Evolutionary conservation across 108 stramenopile species (phyloP).

Genomic region (Cyclostephanos tholiformis): DNA sequence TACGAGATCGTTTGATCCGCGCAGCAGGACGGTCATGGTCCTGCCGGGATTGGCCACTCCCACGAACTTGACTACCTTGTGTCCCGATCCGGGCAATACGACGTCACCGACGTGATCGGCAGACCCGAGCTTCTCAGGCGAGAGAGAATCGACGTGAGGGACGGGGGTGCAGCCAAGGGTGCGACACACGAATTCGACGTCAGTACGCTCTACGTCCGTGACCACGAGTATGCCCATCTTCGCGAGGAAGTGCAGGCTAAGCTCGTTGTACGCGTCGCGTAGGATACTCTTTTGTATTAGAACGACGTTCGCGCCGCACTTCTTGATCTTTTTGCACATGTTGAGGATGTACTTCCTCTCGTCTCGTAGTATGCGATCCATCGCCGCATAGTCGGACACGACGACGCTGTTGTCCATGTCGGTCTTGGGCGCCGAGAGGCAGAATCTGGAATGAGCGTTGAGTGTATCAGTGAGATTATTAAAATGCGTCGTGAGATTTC

Average conservation of each 20-base stretch:
- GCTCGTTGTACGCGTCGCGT: conserved; percentile 99
- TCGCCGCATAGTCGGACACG: conserved; percentile 97
- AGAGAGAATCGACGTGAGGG: conserved; percentile 94
- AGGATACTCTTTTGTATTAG: conserved; percentile 98
- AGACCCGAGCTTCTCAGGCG: conserved; percentile 87
- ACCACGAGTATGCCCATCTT: conserved; percentile 99
- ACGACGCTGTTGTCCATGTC: conserved; percentile 99
- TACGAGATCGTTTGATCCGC: conserved; percentile 97
- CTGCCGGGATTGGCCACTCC: conserved; percentile 90
- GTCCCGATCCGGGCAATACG: conserved; percentile 87
- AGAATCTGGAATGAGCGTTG: no score
- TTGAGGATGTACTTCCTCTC: conserved; percentile 96
- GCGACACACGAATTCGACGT: conserved; percentile 96
- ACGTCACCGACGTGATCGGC: conserved; percentile 94
- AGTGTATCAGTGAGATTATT: no score
- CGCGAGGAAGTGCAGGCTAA: conserved; percentile 97
- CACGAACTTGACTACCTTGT: conserved; percentile 97
- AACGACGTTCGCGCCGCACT: conserved; percentile 96
- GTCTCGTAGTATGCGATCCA: conserved; percentile 98
- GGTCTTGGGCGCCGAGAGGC: conserved; percentile 98
- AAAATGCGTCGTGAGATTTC: no score
- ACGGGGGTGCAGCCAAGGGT: conserved; percentile 94
- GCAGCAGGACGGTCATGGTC: conserved; percentile 93
- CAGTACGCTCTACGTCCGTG: conserved; percentile 94
- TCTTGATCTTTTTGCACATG: conserved; percentile 98